These are phyloP conservation scores for Triadica sebifera DNA, from an alignment of 345 rosid species.

Conservation along the genomic window DNA sequence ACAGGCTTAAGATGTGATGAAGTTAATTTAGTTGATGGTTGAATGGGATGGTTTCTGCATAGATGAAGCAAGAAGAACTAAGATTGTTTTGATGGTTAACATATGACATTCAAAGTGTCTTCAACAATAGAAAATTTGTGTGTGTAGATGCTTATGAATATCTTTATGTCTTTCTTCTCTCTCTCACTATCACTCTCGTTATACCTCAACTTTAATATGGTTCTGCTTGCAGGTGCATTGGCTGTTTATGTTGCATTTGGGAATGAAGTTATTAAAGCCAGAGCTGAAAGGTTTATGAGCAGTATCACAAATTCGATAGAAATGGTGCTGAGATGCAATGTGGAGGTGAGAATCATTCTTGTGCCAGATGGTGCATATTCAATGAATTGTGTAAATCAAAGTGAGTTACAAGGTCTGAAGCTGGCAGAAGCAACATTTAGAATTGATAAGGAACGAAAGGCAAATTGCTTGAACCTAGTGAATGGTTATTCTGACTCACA, in stretches of 20 bases:
- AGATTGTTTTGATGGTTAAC: conserved; percentile 2
- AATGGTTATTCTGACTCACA: conserved; percentile 35
- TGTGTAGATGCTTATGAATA: not conserved
- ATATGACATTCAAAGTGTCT: not conserved
- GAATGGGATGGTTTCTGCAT: not conserved
- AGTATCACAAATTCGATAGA: conserved; percentile 94
- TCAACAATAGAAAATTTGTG: not conserved
- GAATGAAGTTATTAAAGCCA: conserved; percentile 61
- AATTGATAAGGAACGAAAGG: conserved; percentile 40
- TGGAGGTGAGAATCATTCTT: conserved; percentile 81
- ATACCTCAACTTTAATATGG: not conserved
- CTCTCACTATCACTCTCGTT: no score
- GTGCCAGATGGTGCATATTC: conserved; percentile 50
- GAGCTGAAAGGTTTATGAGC: conserved; percentile 89
- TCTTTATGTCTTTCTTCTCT: not conserved
- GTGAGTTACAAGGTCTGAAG: conserved; percentile 27
- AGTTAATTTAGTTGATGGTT: not conserved
- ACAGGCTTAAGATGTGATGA: not conserved
- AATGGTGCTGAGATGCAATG: conserved; percentile 66
- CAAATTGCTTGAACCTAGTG: conserved; percentile 16
- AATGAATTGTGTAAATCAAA: conserved; percentile 24
- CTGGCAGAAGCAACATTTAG: conserved; percentile 30
- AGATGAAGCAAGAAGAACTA: not conserved
- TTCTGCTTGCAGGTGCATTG: conserved; percentile 61
- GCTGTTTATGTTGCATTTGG: conserved; percentile 74